Conservation (phyloP, 257 asterid species). For the Gentiana straminea region DNA sequence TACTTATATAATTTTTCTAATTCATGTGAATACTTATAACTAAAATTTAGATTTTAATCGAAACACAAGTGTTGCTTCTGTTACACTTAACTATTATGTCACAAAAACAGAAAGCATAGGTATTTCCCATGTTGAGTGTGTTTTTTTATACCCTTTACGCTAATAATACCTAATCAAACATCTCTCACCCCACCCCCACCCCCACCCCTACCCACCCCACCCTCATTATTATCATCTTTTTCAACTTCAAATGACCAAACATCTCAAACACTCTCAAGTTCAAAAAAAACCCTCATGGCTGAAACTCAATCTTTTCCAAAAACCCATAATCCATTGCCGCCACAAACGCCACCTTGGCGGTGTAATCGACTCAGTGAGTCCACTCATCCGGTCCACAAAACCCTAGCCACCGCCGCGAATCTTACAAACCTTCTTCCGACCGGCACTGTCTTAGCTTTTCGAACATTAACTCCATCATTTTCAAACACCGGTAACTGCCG, state of each 20-base stretch:
- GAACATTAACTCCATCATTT: constrained; percentile 43
- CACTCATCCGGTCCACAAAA: constrained; percentile 23
- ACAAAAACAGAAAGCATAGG: too few species aligned
- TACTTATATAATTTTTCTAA: too few species aligned
- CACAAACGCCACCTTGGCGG: neutral
- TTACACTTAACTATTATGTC: too few species aligned
- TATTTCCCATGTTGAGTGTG: too few species aligned
- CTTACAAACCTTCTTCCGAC: constrained; percentile 65
- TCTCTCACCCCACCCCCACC: too few species aligned
- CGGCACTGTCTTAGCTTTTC: constrained; percentile 52
- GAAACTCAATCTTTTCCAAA: neutral
- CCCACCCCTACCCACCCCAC: neutral
- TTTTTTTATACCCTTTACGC: too few species aligned
- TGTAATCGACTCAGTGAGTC: neutral
- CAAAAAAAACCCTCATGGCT: neutral
- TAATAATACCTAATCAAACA: too few species aligned
- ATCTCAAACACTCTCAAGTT: neutral
- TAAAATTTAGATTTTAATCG: too few species aligned
- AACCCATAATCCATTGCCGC: neutral
- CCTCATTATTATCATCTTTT: neutral
- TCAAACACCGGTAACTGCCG: constrained; percentile 41
- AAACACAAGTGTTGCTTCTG: too few species aligned
- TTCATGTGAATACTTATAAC: too few species aligned
- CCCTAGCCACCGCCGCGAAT: constrained; percentile 49
- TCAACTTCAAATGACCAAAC: neutral